Evolutionary conservation across 495 filamentous ascomycete genomes (phyloP).

Genomic region (Lophium mytilinum): DNA sequence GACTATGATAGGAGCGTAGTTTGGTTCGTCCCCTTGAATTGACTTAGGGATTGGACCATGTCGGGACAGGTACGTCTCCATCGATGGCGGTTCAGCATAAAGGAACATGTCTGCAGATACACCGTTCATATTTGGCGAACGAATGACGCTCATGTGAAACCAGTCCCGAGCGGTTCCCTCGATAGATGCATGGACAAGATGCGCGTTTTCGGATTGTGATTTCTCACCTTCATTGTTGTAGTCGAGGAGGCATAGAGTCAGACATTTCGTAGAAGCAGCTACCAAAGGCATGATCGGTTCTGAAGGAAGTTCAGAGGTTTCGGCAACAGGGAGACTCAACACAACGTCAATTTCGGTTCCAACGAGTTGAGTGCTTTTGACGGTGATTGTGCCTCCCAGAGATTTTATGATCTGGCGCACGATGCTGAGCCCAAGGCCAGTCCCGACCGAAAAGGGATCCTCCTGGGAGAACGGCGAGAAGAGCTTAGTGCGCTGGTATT

Average conservation of each 20-base stretch:
- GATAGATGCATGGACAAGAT: neutral
- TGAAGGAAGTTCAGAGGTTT: neutral
- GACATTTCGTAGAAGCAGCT: no score
- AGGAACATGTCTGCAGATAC: neutral
- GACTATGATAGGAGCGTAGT: neutral
- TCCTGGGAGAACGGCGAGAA: conserved; percentile 32
- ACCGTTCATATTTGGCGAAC: neutral
- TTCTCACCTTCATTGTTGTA: neutral
- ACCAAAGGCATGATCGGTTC: neutral
- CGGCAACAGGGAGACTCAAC: neutral
- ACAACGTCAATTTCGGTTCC: neutral
- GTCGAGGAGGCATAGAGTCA: no score
- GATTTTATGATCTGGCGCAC: conserved; percentile 26
- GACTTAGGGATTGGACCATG: neutral
- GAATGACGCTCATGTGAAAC: neutral
- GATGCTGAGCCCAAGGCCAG: conserved; percentile 31
- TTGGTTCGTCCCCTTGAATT: neutral
- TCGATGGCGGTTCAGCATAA: neutral
- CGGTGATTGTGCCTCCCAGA: conserved; percentile 22
- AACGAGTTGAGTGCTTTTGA: conserved; percentile 7
- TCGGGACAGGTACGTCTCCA: neutral
- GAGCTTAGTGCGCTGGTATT: conserved; percentile 22
- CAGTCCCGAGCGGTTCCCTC: neutral
- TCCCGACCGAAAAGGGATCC: conserved; percentile 24
- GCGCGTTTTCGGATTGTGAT: neutral